Base-by-base conservation (phyloP, 2,329 filamentous ascomycete genomes). In the Plectosphaerella cucumerina region DNA sequence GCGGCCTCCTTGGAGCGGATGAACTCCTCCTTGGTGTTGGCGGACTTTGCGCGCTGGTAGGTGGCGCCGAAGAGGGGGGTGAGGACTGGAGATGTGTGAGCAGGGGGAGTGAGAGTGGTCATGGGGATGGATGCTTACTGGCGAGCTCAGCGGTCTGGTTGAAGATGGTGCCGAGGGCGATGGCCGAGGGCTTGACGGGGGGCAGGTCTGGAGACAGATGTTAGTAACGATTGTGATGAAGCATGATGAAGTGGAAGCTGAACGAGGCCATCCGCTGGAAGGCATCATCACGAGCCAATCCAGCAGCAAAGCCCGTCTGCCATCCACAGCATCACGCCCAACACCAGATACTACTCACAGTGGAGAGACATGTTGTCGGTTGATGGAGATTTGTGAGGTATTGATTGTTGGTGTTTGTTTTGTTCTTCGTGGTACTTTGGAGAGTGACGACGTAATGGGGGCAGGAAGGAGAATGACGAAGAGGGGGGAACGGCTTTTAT, bases 21-120 rank as follows among this genome's bases (percentile, higher is more conserved):
- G 76, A 97, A 97, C 77, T 97, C 93, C 76, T 97, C 92, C 78
- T 94, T 96, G 66, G 87, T 89, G 84, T 96, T 93, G 70, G 93
- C 84, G 55, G 83, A 77, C 81, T 96, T 92, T 61, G 93, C 92
- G 62, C 90, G 88, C 75, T 92, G 86, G 82, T 96, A 97, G 66
- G 90, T 93, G 66, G 95, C 87, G 67, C 94, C 93, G 70, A 97
- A 96, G 72, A 97, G 76, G 57, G 93, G 93, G 53, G 85, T 82
- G 56, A 97, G 83, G 62, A 97, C 84, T 70, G 51, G 20, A 35
- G 34, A 8, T 9, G 5, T 52, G 50, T 44, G 42, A 50, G 51
- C n/a, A 9, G 21, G 20, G 46, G 20, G 21, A n/a, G 20, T 31
- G 41, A 42, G n/a, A n/a, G n/a, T 34, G 37, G 18, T 42, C 14